Evolutionary conservation across 2,329 filamentous ascomycete genomes (phyloP).

Genomic region (Fusarium continuum): DNA sequence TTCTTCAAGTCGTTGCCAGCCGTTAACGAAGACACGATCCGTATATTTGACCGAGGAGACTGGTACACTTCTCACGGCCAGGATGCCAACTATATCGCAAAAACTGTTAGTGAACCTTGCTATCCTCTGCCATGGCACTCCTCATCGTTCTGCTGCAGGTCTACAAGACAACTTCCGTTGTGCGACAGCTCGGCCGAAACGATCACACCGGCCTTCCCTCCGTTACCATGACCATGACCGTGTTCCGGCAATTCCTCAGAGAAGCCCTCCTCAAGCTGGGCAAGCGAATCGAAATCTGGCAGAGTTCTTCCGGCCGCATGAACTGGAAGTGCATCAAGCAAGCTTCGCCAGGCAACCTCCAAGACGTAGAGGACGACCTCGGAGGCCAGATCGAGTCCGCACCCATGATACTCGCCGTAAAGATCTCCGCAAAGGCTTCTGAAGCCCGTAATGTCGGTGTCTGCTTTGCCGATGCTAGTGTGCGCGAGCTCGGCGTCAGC

Average conservation of each 20-base stretch:
- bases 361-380: conserved; percentile 96
- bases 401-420: conserved; percentile 94
- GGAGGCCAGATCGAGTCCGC: conserved; percentile 86
- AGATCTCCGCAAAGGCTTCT: conserved; percentile 85
- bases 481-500: conserved; percentile 93
- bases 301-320: conserved; percentile 77
- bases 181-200: conserved; percentile 86
- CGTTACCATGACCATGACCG: conserved; percentile 93
- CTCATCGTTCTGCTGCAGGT: conserved; percentile 62
- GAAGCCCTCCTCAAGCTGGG: conserved; percentile 92
- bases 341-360: conserved; percentile 93
- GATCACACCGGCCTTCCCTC: conserved; percentile 88
- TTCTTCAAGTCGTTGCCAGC: conserved; percentile 89
- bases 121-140: neutral
- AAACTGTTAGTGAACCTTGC: conserved; percentile 62
- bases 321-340: conserved; percentile 93
- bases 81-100: conserved; percentile 84
- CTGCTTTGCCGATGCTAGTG: conserved; percentile 97
- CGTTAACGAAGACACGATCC: conserved; percentile 77
- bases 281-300: conserved; percentile 91
- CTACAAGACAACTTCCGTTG: conserved; percentile 97
- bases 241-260: conserved; percentile 93
- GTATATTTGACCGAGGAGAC: conserved; percentile 93
- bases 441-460: conserved; percentile 91
- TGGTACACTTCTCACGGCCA: conserved; percentile 95